These are phyloP conservation scores for Eucalyptus sp. DNA, from an alignment of 345 rosid genomes.

Conservation along the genomic window DNA sequence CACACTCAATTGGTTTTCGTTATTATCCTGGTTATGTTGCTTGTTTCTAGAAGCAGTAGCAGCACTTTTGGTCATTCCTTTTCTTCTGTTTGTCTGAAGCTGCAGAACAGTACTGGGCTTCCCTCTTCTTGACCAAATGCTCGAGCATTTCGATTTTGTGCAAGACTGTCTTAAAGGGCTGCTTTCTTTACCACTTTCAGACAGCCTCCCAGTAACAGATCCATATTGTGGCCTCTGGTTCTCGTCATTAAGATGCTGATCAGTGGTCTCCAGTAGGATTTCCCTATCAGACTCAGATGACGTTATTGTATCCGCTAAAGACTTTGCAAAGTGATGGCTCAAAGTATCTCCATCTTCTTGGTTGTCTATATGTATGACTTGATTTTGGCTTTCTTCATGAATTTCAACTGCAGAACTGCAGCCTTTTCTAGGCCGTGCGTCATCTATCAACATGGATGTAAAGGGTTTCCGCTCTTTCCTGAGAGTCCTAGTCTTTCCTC, in stretches of 20 bases:
- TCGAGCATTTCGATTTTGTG: slow-evolving; percentile 12
- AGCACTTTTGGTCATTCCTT: slow-evolving; percentile 13
- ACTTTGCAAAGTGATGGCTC: background rate
- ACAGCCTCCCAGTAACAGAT: slow-evolving; percentile 2
- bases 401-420: background rate
- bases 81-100: slow-evolving; percentile 42
- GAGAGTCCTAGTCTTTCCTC: background rate
- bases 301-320: background rate
- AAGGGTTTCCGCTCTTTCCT: background rate
- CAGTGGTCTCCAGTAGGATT: background rate
- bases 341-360: background rate
- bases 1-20: slow-evolving; percentile 3
- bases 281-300: slow-evolving; percentile 1
- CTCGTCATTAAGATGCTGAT: slow-evolving; percentile 9
- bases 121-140: slow-evolving; percentile 79
- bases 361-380: background rate
- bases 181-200: slow-evolving; percentile 20
- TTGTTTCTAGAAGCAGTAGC: slow-evolving; percentile 11
- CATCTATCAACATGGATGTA: background rate
- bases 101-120: slow-evolving; percentile 44
- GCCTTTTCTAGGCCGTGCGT: background rate
- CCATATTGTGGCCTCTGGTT: slow-evolving; percentile 20
- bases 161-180: slow-evolving; percentile 11
- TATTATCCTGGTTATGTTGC: slow-evolving; percentile 6
- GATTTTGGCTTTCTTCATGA: background rate